Percentiles rank a stretch among this genome's conserved stretches.
Conservation (phyloP, 768 basidiomycete genomes). For the Termitomyces sp. region DNA sequence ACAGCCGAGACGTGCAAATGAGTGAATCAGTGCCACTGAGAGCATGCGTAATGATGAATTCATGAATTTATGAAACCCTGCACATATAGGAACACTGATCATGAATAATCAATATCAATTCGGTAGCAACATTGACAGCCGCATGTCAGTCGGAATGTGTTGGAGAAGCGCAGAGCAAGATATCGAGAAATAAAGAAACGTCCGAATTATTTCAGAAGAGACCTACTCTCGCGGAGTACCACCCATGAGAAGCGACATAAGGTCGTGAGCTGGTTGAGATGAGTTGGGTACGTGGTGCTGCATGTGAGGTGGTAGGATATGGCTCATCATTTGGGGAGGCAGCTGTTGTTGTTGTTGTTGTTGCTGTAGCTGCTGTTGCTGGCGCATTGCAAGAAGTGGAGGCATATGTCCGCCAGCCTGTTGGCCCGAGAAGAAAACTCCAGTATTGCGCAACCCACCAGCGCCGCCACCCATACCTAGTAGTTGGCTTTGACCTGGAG, state of each 20-base stretch:
- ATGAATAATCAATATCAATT: constrained; percentile 10
- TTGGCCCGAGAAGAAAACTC: constrained; percentile 45
- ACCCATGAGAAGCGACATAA: constrained; percentile 84
- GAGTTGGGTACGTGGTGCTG: constrained; percentile 48
- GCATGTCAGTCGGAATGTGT: constrained; percentile 1
- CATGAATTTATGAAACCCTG: constrained; percentile 14
- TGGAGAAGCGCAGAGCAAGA: constrained; percentile 2
- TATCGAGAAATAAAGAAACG: constrained; percentile 8
- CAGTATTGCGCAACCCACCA: constrained; percentile 42
- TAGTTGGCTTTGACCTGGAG: constrained; percentile 46
- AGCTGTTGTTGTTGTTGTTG: constrained; percentile 59
- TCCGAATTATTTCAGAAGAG: constrained; percentile 7
- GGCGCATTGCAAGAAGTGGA: constrained; percentile 45
- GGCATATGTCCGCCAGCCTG: constrained; percentile 40
- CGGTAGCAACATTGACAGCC: neutral
- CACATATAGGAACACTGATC: constrained; percentile 9
- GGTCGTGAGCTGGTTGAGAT: constrained; percentile 60
- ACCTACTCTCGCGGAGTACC: constrained; percentile 63
- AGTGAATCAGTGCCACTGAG: constrained; percentile 2
- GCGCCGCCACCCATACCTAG: constrained; percentile 41
- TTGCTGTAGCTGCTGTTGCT: constrained; percentile 45
- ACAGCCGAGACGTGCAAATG: constrained; percentile 11
- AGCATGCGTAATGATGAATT: constrained; percentile 14
- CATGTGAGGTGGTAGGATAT: constrained; percentile 51
- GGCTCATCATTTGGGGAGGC: constrained; percentile 49